These are phyloP conservation scores for Tetrapisispora pingtungensis DNA, from an alignment of 805 yeast genomes.

Conservation along the genomic window DNA sequence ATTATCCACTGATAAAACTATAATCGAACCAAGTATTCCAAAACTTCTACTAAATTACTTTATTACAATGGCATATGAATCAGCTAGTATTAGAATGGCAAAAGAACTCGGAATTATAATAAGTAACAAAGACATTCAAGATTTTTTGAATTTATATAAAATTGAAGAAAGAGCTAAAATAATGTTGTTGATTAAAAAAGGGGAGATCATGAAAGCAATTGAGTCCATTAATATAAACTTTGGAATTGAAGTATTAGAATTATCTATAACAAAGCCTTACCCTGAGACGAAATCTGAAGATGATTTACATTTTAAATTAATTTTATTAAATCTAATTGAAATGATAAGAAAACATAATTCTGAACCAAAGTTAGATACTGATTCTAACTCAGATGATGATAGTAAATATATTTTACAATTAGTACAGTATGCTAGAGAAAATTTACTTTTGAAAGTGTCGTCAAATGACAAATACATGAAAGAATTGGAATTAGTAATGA, in stretches of 20 bases:
- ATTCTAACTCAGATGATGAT: slow-evolving; percentile 27
- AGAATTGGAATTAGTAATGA: slow-evolving; percentile 77
- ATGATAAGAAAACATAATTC: slow-evolving; percentile 45
- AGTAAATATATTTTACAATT: slow-evolving; percentile 43
- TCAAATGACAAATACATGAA: slow-evolving; percentile 49
- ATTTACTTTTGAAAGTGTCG: slow-evolving; percentile 52
- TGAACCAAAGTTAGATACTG: slow-evolving; percentile 1
- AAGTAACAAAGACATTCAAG: slow-evolving; percentile 19
- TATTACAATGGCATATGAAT: slow-evolving; percentile 66
- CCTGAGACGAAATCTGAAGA: not conserved
- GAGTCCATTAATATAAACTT: slow-evolving; percentile 23
- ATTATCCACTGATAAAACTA: not conserved
- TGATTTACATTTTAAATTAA: slow-evolving; percentile 62
- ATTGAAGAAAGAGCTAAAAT: slow-evolving; percentile 21
- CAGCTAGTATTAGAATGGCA: slow-evolving; percentile 54
- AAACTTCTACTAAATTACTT: slow-evolving; percentile 59
- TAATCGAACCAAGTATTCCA: slow-evolving; percentile 27
- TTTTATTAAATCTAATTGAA: slow-evolving; percentile 68
- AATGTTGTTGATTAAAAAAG: slow-evolving; percentile 18
- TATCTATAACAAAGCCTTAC: not conserved
- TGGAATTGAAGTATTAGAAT: slow-evolving; percentile 21
- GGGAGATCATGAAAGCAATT: slow-evolving; percentile 22
- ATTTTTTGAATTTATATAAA: slow-evolving; percentile 24
- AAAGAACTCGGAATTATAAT: slow-evolving; percentile 37
- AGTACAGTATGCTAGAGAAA: slow-evolving; percentile 49